Conservation (phyloP, 768 basidiomycete genomes). For the Psilocybe azurescens region DNA sequence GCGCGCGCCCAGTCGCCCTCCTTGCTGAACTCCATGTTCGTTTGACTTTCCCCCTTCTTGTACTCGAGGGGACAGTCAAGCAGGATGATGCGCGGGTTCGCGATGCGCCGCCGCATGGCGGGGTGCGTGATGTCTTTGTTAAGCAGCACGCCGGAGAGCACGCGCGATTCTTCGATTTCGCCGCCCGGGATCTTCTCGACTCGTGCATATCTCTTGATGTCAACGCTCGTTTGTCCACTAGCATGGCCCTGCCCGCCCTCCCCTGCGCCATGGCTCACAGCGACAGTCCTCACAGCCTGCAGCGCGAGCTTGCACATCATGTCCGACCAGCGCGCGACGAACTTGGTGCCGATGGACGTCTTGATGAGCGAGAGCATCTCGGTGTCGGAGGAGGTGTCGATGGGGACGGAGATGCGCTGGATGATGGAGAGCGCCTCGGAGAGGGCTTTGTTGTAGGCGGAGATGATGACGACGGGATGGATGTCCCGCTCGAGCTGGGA, state of each 20-base stretch:
- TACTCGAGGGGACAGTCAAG: constrained; percentile 97
- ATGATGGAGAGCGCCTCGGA: constrained; percentile 91
- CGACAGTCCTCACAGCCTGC: constrained; percentile 89
- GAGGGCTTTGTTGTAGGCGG: constrained; percentile 96
- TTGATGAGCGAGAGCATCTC: constrained; percentile 98
- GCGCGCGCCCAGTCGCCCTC: constrained; percentile 93
- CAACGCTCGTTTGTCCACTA: constrained; percentile 83
- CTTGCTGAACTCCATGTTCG: constrained; percentile 97
- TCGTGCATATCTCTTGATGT: constrained; percentile 97
- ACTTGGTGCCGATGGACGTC: constrained; percentile 98
- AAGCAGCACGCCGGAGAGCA: constrained; percentile 91
- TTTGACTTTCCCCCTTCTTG: constrained; percentile 98
- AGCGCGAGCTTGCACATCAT: constrained; percentile 97
- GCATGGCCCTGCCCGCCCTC: constrained; percentile 32
- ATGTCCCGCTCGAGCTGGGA: constrained; percentile 95
- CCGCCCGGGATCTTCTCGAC: constrained; percentile 98
- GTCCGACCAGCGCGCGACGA: constrained; percentile 94
- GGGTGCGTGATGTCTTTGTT: constrained; percentile 99
- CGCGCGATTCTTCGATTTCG: constrained; percentile 91
- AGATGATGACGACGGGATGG: constrained; percentile 98
- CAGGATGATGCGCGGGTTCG: constrained; percentile 85
- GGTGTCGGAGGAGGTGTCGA: constrained; percentile 82
- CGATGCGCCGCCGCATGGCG: constrained; percentile 91
- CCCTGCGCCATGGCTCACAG: constrained; percentile 49
- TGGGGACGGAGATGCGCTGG: constrained; percentile 86